Conservation (phyloP, 345 rosid genomes). For the Firmiana major region DNA sequence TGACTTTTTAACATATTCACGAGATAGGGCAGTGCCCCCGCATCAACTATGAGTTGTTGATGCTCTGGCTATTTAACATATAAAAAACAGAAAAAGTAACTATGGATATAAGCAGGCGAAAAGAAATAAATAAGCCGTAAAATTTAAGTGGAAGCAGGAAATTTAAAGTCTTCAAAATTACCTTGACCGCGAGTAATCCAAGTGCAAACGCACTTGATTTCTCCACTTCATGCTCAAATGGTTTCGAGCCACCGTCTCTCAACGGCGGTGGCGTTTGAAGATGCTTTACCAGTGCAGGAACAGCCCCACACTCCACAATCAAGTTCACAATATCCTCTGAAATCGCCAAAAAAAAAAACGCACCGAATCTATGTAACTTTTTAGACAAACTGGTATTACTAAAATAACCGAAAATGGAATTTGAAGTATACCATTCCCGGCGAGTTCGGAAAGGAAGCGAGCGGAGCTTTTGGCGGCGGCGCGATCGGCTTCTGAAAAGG, state of each 20-base stretch:
- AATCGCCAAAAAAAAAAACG: not conserved
- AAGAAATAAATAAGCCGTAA: not conserved
- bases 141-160: not conserved
- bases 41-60: conserved; percentile 68
- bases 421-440: conserved; percentile 45
- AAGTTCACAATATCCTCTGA: conserved; percentile 51
- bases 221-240: conserved; percentile 49
- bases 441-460: conserved; percentile 40
- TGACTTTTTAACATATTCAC: conserved; percentile 51
- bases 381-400: not conserved
- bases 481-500: conserved; percentile 40
- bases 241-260: conserved; percentile 9
- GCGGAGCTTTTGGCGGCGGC: conserved; percentile 44
- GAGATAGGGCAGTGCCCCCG: conserved; percentile 61
- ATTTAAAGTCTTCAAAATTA: not conserved
- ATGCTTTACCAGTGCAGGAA: conserved; percentile 53
- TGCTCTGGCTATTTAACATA: conserved; percentile 47
- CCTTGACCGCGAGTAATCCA: conserved; percentile 48
- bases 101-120: not conserved
- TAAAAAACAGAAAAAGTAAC: not conserved
- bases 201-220: conserved; percentile 55
- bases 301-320: conserved; percentile 60
- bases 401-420: not conserved
- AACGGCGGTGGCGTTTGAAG: conserved; percentile 31
- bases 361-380: not conserved